Evolutionary conservation across 441 rosid genomes (phyloP).

Genomic region (Cnidoscolus chayamansa): DNA sequence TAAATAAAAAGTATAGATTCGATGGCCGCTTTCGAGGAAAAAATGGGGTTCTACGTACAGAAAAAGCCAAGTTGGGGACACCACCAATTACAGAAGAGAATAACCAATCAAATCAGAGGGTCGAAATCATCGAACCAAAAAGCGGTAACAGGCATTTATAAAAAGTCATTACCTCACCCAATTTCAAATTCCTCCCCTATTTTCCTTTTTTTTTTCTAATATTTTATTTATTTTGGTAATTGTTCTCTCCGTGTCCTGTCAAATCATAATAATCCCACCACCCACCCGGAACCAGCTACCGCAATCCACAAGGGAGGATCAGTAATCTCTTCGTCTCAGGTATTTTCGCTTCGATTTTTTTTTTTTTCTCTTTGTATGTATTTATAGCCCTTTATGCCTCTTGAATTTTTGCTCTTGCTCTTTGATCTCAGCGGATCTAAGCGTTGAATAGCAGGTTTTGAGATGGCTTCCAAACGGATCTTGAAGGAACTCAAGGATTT

Average conservation of each 20-base stretch:
- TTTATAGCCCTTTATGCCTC: not conserved
- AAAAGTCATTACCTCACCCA: conserved; percentile 17
- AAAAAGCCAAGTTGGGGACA: conserved; percentile 31
- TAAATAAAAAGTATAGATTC: conserved; percentile 10
- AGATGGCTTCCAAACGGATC: conserved; percentile 84
- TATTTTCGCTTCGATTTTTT: not conserved
- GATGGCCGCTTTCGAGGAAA: conserved; percentile 42
- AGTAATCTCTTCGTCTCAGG: not conserved
- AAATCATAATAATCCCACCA: no score
- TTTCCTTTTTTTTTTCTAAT: not conserved
- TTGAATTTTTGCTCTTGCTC: not conserved
- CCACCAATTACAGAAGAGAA: conserved; percentile 18
- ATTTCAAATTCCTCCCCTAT: conserved; percentile 5
- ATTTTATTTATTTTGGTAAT: not conserved
- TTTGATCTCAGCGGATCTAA: conserved; percentile 21
- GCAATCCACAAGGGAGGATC: conserved; percentile 9
- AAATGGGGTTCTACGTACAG: conserved; percentile 23
- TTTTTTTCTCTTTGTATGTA: not conserved
- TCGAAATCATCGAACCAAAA: not conserved
- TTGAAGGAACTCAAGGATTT: conserved; percentile 82
- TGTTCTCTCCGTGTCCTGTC: conserved; percentile 2
- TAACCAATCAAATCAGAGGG: conserved; percentile 13
- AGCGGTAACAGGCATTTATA: not conserved
- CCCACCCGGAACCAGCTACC: not conserved
- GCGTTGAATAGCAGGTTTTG: conserved; percentile 31